Conservation (phyloP, 2,329 filamentous ascomycete genomes). For the Cladosporium velox region DNA sequence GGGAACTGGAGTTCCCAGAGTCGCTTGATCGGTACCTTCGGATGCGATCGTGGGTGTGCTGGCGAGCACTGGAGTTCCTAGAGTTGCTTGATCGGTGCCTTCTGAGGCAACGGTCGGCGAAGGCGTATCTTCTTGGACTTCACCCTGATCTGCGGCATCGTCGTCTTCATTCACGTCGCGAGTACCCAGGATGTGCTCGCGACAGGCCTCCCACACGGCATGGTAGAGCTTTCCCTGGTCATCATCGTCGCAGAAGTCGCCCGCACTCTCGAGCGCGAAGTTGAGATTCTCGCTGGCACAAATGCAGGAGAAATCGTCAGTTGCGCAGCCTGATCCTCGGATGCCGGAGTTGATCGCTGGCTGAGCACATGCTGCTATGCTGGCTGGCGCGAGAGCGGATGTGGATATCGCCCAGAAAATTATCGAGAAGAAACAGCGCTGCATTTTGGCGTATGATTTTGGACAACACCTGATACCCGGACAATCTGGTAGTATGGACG, state of each 20-base stretch:
- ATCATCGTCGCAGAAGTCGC: conserved; percentile 21
- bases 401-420: background rate
- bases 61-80: background rate
- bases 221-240: conserved; percentile 15
- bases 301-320: conserved; percentile 24
- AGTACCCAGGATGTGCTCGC: background rate
- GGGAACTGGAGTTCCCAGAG: background rate
- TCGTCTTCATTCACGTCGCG: background rate
- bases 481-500: background rate
- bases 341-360: conserved; percentile 23
- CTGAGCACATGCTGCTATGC: conserved; percentile 24
- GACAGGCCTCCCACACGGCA: background rate
- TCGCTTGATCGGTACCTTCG: background rate
- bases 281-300: conserved; percentile 24
- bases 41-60: background rate
- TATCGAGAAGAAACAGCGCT: conserved; percentile 4
- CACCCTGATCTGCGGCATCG: background rate
- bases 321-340: conserved; percentile 24
- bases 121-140: background rate
- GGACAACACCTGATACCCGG: background rate
- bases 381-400: background rate
- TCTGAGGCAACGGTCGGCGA: background rate
- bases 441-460: background rate
- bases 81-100: background rate
- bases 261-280: conserved; percentile 19